A percentile compares a stretch with the other conserved stretches of the same genome.
Evolutionary conservation across 176 grass and related monocot species (phyloP).

Genomic region (Ensete glaucum): DNA sequence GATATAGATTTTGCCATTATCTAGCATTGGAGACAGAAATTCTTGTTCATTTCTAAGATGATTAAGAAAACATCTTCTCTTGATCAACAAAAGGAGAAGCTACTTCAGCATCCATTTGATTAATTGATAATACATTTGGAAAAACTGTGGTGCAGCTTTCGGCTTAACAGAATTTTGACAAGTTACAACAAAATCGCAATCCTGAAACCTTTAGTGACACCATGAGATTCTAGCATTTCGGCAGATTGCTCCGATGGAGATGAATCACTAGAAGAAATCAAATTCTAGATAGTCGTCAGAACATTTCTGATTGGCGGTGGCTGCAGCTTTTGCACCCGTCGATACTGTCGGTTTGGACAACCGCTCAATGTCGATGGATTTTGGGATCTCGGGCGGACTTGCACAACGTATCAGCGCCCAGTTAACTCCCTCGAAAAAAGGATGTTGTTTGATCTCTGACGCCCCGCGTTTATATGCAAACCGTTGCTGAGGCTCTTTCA

Average conservation of each 20-base stretch:
- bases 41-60: neutral
- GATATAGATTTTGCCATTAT: no score
- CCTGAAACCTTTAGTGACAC: neutral
- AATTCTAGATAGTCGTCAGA: conserved; percentile 12
- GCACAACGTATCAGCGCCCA: conserved; percentile 15
- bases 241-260: neutral
- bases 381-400: conserved; percentile 8
- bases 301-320: neutral
- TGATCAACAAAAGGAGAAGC: conserved; percentile 4
- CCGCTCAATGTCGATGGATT: neutral
- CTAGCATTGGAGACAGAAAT: no score
- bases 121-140: neutral
- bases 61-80: neutral
- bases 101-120: neutral
- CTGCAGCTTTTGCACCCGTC: neutral
- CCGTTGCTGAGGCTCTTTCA: conserved; percentile 11
- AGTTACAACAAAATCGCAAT: neutral
- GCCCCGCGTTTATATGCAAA: conserved; percentile 14
- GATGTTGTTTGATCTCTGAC: conserved; percentile 10
- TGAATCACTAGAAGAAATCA: conserved; percentile 17
- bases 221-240: neutral
- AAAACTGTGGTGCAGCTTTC: no score
- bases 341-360: neutral
- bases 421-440: conserved; percentile 14
- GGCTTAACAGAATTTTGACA: neutral